Conservation (phyloP, 768 basidiomycete species). For the Pisolithus sp. region DNA sequence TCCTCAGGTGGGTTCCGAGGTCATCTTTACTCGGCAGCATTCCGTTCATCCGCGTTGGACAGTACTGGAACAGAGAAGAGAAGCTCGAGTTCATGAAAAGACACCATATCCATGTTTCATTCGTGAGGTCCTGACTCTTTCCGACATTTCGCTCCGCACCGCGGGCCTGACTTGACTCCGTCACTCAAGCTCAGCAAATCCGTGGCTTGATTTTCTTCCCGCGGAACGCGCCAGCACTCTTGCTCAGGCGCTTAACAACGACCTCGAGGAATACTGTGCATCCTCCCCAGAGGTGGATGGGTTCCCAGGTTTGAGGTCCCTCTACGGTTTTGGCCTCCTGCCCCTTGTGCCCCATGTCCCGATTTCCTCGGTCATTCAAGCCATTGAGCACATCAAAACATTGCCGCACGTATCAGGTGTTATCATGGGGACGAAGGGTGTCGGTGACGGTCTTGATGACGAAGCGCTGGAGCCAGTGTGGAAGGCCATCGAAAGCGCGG, state of each 20-base stretch:
- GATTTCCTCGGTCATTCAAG: constrained; percentile 49
- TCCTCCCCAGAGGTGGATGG: constrained; percentile 40
- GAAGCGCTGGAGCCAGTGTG: constrained; percentile 72
- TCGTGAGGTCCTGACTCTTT: constrained; percentile 52
- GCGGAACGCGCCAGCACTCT: constrained; percentile 59
- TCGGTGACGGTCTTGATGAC: constrained; percentile 80
- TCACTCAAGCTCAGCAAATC: constrained; percentile 67
- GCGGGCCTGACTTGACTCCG: constrained; percentile 9
- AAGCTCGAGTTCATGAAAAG: constrained; percentile 83
- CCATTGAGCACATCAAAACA: constrained; percentile 57
- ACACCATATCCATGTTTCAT: constrained; percentile 73
- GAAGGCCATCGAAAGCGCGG: constrained; percentile 64
- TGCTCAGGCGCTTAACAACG: constrained; percentile 66
- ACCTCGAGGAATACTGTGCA: constrained; percentile 76
- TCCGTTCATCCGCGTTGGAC: constrained; percentile 8
- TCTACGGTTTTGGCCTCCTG: constrained; percentile 81
- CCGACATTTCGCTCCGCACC: constrained; percentile 4
- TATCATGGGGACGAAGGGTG: constrained; percentile 75
- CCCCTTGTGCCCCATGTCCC: constrained; percentile 70
- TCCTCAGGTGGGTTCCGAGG: constrained; percentile 44
- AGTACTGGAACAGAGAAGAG: constrained; percentile 74
- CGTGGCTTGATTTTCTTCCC: constrained; percentile 85
- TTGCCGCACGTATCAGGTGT: constrained; percentile 67
- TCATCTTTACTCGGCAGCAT: neutral
- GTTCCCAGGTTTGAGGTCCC: constrained; percentile 44